These are phyloP conservation scores for Whalleya microplaca DNA, from an alignment of 2,329 filamentous ascomycete genomes.

Conservation along the genomic window DNA sequence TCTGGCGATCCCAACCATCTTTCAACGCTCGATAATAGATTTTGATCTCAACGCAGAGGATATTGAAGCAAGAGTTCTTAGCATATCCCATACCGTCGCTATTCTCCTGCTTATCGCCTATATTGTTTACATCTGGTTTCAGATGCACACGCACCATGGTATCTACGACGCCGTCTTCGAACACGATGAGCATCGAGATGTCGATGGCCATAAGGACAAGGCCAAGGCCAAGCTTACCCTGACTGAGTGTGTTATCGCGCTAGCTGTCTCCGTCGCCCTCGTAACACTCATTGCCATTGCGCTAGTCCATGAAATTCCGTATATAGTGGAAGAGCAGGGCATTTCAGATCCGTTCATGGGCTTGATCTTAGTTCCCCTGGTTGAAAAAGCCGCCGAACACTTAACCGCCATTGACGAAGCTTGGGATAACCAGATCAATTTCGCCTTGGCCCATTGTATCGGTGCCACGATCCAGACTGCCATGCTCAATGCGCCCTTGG, in stretches of 20 bases:
- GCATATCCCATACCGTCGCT: constrained; percentile 72
- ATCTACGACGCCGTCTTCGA: constrained; percentile 77
- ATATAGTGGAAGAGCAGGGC: constrained; percentile 50
- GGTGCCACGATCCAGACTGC: constrained; percentile 89
- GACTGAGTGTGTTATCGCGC: constrained; percentile 70
- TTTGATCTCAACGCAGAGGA: constrained; percentile 36
- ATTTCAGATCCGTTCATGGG: constrained; percentile 62
- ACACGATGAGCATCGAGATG: constrained; percentile 69
- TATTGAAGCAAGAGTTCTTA: constrained; percentile 57
- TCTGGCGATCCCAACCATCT: constrained; percentile 58
- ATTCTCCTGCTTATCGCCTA: constrained; percentile 74
- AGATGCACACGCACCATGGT: constrained; percentile 75
- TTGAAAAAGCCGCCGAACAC: constrained; percentile 87
- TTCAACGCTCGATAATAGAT: constrained; percentile 51
- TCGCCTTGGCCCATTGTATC: constrained; percentile 82
- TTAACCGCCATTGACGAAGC: constrained; percentile 84
- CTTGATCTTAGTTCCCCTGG: constrained; percentile 78
- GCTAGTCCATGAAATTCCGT: constrained; percentile 73
- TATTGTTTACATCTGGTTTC: constrained; percentile 69
- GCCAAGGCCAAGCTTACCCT: constrained; percentile 72
- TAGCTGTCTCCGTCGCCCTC: constrained; percentile 65
- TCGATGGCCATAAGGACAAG: constrained; percentile 63
- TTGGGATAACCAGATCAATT: constrained; percentile 82
- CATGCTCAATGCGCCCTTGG: constrained; percentile 82
- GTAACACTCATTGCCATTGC: constrained; percentile 76